phyloP scores from a whole-genome alignment of 495 filamentous ascomycete species.

The Neurospora intermedia region DNA sequence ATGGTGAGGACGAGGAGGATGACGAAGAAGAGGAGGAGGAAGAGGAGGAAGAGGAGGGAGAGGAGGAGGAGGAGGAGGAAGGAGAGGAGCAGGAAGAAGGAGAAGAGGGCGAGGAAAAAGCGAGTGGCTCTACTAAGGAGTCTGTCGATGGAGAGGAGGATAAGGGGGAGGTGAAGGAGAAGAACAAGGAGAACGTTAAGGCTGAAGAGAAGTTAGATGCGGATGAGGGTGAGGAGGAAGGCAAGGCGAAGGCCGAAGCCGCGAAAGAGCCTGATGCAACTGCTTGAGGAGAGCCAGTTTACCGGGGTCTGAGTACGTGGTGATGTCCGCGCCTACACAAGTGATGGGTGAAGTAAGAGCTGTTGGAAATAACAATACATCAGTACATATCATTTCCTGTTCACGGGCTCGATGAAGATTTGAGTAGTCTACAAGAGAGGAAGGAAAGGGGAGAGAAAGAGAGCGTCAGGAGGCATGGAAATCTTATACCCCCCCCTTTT shows the following conservation, averaged over 20 bases:
- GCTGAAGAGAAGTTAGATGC: background rate
- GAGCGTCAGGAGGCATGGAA: background rate
- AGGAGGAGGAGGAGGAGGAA: background rate
- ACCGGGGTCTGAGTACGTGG: background rate
- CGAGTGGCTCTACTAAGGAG: background rate
- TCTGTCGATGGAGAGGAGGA: background rate
- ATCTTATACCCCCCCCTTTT: background rate
- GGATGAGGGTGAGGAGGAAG: background rate
- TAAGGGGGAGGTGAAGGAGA: background rate
- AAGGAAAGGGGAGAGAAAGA: background rate
- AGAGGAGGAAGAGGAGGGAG: background rate
- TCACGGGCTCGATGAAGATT: background rate
- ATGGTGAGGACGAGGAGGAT: conserved; percentile 8
- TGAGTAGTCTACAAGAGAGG: background rate
- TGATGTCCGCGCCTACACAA: background rate
- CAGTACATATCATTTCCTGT: background rate
- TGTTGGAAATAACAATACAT: background rate
- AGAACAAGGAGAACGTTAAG: background rate
- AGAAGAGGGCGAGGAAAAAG: background rate
- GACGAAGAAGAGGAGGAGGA: background rate
- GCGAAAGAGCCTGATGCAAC: background rate
- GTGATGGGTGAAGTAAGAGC: background rate
- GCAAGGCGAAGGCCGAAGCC: background rate
- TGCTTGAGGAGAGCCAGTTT: background rate
- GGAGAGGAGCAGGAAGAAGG: background rate